Percentiles rank a stretch among this genome's conserved stretches.
These are phyloP conservation scores for Plasmodium vivax DNA, from an alignment of 169 alveolate species.

Conservation along the genomic window DNA sequence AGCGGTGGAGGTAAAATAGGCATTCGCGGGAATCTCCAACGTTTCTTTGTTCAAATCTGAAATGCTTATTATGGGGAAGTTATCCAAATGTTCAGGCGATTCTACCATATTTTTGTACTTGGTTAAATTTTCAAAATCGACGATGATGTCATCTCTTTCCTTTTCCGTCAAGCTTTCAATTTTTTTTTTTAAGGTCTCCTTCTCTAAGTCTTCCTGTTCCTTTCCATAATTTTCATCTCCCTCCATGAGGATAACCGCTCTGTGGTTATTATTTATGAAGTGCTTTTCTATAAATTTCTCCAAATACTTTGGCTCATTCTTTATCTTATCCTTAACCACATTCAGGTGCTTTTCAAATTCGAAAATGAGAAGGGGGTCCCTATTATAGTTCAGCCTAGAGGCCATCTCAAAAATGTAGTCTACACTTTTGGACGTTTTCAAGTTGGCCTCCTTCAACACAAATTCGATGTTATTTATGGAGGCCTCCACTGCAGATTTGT, in stretches of 20 bases:
- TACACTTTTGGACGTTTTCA: conserved; percentile 63
- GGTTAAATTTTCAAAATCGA: conserved; percentile 73
- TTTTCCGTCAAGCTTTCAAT: conserved; percentile 74
- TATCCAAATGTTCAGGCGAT: conserved; percentile 76
- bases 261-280: conserved; percentile 77
- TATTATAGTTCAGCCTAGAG: conserved; percentile 42
- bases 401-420: conserved; percentile 61
- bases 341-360: conserved; percentile 51
- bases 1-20: conserved; percentile 30
- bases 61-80: conserved; percentile 77
- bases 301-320: conserved; percentile 76
- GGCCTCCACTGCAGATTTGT: conserved; percentile 82
- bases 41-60: conserved; percentile 79
- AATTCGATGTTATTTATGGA: conserved; percentile 82
- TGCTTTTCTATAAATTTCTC: conserved; percentile 76
- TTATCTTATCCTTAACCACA: conserved; percentile 45
- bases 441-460: conserved; percentile 77
- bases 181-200: conserved; percentile 50
- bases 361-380: conserved; percentile 55
- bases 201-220: conserved; percentile 69
- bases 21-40: conserved; percentile 79
- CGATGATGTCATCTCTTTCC: conserved; percentile 79
- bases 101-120: conserved; percentile 75
- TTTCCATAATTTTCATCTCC: conserved; percentile 78
- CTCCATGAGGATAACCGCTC: conserved; percentile 79